phyloP scores from a whole-genome alignment of 2,329 filamentous ascomycete species.

The Trichoderma sp. region DNA sequence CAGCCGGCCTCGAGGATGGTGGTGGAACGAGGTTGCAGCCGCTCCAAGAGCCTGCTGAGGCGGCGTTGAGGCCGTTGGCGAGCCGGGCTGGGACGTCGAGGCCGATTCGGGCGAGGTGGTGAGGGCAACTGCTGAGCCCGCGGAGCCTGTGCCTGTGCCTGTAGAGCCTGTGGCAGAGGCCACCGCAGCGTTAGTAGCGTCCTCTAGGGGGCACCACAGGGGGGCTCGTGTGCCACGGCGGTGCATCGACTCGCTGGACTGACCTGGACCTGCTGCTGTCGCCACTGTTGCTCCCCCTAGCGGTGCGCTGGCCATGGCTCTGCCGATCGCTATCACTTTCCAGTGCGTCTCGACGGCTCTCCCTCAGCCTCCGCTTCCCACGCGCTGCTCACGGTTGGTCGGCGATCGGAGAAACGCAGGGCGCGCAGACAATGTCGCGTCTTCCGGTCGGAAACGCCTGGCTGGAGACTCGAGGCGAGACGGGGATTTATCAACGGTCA shows the following conservation, averaged over 20 bases:
- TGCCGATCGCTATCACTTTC: conserved; percentile 9
- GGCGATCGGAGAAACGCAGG: conserved; percentile 14
- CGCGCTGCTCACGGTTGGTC: neutral
- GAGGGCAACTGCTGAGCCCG: neutral
- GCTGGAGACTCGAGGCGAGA: conserved; percentile 17
- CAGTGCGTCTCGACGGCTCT: neutral
- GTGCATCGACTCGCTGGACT: neutral
- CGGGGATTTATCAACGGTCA: conserved; percentile 19
- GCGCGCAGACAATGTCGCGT: conserved; percentile 2
- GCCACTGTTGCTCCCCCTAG: neutral
- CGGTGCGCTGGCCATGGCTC: conserved; percentile 11
- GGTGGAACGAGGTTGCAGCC: conserved; percentile 8
- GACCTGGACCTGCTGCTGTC: neutral
- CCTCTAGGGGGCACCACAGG: neutral
- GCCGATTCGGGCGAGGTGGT: conserved; percentile 2
- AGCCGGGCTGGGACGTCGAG: conserved; percentile 11
- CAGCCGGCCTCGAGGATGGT: conserved; percentile 18
- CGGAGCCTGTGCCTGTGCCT: neutral
- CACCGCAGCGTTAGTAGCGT: conserved; percentile 30
- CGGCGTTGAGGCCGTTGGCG: conserved; percentile 11
- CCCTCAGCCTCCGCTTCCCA: conserved; percentile 10
- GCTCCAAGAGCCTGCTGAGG: neutral
- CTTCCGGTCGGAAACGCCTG: conserved; percentile 13
- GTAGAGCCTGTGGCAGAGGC: conserved; percentile 20
- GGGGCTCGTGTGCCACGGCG: too few relatives aligned